phyloP scores from a whole-genome alignment of 257 asterid genomes.

The Primulina eburnea region DNA sequence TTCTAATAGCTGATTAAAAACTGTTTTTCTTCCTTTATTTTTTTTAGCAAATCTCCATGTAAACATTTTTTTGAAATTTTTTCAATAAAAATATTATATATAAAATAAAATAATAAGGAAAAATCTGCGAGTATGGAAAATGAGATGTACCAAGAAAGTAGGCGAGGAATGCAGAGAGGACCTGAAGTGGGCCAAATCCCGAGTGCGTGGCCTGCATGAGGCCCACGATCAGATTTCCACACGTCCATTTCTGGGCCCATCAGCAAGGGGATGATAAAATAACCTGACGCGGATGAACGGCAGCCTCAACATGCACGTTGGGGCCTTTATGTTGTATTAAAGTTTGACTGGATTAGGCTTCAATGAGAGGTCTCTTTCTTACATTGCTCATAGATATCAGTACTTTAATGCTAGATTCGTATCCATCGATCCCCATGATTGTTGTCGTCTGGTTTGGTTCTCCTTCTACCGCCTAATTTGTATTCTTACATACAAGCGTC shows the following conservation, averaged over 20 bases:
- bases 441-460: background rate
- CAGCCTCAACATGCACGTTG: background rate
- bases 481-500: too few relatives aligned
- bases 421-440: background rate
- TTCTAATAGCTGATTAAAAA: background rate
- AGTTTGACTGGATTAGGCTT: background rate
- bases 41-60: too few relatives aligned
- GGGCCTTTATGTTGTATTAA: background rate
- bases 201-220: background rate
- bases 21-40: too few relatives aligned
- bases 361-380: background rate
- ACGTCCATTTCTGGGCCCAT: background rate
- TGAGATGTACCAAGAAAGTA: conserved; percentile 24
- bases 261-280: background rate
- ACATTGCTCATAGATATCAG: background rate
- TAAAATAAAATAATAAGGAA: too few relatives aligned
- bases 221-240: background rate
- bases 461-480: too few relatives aligned
- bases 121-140: background rate
- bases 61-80: too few relatives aligned
- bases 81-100: too few relatives aligned
- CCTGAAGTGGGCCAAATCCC: conserved; percentile 45
- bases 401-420: background rate
- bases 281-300: background rate
- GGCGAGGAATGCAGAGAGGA: conserved; percentile 23